phyloP scores from a whole-genome alignment of 2,329 filamentous ascomycete genomes.

The Xylariaceae sp. region DNA sequence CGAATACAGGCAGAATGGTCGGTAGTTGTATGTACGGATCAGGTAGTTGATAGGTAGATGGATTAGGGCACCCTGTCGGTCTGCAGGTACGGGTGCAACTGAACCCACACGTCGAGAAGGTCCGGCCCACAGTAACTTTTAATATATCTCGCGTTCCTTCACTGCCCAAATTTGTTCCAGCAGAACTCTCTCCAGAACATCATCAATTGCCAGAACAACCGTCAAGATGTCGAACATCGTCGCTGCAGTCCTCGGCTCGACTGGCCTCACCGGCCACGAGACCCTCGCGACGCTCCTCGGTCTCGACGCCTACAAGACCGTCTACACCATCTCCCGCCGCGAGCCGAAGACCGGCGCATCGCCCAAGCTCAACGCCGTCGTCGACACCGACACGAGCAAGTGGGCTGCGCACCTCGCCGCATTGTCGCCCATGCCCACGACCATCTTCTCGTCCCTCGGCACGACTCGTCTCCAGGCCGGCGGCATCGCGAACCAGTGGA shows the following conservation, averaged over 20 bases:
- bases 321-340: slow-evolving; percentile 64
- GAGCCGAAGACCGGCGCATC: slow-evolving; percentile 46
- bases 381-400: slow-evolving; percentile 60
- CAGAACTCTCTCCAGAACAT: not conserved
- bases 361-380: slow-evolving; percentile 60
- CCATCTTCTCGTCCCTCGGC: slow-evolving; percentile 73
- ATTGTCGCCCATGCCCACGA: slow-evolving; percentile 50
- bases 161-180: no score
- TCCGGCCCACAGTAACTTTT: no score
- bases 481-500: slow-evolving; percentile 71
- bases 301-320: slow-evolving; percentile 45
- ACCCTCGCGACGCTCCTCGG: slow-evolving; percentile 65
- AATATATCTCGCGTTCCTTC: no score
- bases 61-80: no score
- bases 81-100: no score
- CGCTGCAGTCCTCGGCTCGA: slow-evolving; percentile 55
- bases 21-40: no score
- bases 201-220: not conserved
- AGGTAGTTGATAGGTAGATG: no score
- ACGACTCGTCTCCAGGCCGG: slow-evolving; percentile 75
- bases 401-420: slow-evolving; percentile 60
- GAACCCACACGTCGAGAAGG: no score
- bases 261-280: slow-evolving; percentile 64
- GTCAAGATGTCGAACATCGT: slow-evolving; percentile 31
- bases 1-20: no score